Evolutionary conservation across 352 stramenopile genomes (phyloP).

Genomic region (Phytophthora melonis): DNA sequence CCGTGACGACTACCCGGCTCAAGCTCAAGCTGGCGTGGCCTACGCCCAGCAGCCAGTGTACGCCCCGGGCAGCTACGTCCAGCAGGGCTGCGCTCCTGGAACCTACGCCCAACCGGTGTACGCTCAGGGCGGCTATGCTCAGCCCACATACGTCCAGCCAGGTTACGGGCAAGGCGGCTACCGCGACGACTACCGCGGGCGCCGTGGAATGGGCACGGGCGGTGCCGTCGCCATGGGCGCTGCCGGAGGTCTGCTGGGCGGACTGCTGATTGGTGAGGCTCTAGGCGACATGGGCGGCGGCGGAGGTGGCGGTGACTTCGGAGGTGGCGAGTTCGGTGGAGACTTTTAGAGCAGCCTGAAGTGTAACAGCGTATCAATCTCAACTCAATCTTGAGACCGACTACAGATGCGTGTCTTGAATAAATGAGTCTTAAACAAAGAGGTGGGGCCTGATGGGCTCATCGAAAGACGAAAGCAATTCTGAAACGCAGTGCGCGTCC

Average conservation of each 20-base stretch:
- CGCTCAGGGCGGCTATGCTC: constrained; percentile 44
- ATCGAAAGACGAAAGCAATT: background rate
- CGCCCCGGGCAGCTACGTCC: constrained; percentile 44
- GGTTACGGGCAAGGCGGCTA: constrained; percentile 39
- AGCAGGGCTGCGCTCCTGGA: constrained; percentile 42
- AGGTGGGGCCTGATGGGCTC: background rate
- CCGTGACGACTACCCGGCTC: constrained; percentile 24
- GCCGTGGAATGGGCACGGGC: constrained; percentile 50
- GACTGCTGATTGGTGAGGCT: constrained; percentile 49
- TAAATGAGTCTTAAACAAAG: too few species aligned
- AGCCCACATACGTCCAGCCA: constrained; percentile 42
- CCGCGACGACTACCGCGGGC: constrained; percentile 32
- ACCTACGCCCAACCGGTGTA: constrained; percentile 49
- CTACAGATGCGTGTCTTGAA: too few species aligned
- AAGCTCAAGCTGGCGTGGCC: constrained; percentile 1
- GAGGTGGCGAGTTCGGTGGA: constrained; percentile 43
- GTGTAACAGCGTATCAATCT: constrained; percentile 1
- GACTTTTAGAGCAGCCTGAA: constrained; percentile 38
- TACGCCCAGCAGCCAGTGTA: constrained; percentile 50
- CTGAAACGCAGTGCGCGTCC: background rate
- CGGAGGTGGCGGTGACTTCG: constrained; percentile 27
- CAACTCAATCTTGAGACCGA: too few species aligned
- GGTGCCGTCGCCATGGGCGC: constrained; percentile 47
- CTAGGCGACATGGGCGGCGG: constrained; percentile 46
- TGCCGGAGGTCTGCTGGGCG: constrained; percentile 49